Evolutionary conservation across 78 protist species (phyloP).

Genomic region (Dictyostelium brefeldianum): DNA sequence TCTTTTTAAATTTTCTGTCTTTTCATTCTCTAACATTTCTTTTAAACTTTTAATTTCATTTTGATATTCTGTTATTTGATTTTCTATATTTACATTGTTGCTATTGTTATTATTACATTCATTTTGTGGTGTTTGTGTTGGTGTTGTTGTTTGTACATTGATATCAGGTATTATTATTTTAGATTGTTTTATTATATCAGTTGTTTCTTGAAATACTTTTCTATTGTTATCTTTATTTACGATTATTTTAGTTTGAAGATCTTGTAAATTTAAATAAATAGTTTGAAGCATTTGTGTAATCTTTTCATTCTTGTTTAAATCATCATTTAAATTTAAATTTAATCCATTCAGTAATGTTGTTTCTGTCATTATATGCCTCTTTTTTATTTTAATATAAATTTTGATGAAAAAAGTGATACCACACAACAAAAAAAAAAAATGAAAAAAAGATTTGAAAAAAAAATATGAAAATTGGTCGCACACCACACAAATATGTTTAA

Average conservation of each 20-base stretch:
- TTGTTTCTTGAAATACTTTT: slow-evolving; percentile 2
- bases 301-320: slow-evolving; percentile 19
- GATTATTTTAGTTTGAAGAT: neutral
- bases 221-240: neutral
- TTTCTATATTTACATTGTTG: slow-evolving; percentile 9
- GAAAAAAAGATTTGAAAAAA: no score
- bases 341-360: neutral
- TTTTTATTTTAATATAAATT: neutral
- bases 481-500: no score
- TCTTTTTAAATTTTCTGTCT: neutral
- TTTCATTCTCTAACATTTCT: neutral
- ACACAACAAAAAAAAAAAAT: neutral
- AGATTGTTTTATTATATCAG: slow-evolving; percentile 17
- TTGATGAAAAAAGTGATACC: no score
- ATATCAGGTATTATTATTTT: neutral
- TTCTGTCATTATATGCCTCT: neutral
- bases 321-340: neutral
- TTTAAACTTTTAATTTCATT: neutral
- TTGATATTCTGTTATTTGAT: slow-evolving; percentile 2
- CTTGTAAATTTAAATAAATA: slow-evolving; percentile 15
- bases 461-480: no score
- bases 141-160: neutral
- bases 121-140: neutral
- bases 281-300: slow-evolving; percentile 5
- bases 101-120: neutral